phyloP scores from a whole-genome alignment of 2,329 filamentous ascomycete genomes.

The Fusarium gaditjirri region DNA sequence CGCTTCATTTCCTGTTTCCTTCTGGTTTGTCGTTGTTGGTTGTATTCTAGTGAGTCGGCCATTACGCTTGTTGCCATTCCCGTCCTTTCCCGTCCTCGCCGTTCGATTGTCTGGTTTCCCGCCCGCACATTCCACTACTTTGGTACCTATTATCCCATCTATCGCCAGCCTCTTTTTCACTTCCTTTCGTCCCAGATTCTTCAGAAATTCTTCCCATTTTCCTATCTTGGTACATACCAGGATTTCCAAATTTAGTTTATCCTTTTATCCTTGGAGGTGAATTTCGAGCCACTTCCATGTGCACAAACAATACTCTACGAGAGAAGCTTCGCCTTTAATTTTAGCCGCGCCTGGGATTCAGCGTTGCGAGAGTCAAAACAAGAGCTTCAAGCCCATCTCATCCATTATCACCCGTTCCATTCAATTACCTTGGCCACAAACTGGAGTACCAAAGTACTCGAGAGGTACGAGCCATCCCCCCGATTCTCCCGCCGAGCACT shows the following conservation, averaged over 20 bases:
- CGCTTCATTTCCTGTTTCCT: constrained; percentile 17
- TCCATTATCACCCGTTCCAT: constrained; percentile 1
- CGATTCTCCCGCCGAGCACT: constrained; percentile 21
- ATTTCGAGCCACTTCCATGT: constrained; percentile 3
- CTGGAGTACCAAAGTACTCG: constrained; percentile 19
- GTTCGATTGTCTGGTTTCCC: constrained; percentile 39
- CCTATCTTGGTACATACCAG: constrained; percentile 13
- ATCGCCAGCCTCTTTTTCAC: constrained; percentile 10
- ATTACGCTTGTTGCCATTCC: constrained; percentile 39
- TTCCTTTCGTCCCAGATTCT: constrained; percentile 3
- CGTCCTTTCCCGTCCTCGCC: constrained; percentile 42
- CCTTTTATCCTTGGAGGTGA: constrained; percentile 1
- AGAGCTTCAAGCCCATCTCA: constrained; percentile 9
- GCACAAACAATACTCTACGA: constrained; percentile 13
- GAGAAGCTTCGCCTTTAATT: constrained; percentile 3
- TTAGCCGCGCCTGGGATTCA: constrained; percentile 19
- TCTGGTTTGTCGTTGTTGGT: constrained; percentile 15
- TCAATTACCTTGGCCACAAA: constrained; percentile 6
- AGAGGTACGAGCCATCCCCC: constrained; percentile 29
- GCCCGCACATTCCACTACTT: constrained; percentile 30
- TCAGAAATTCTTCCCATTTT: background rate
- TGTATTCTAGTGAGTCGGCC: constrained; percentile 32
- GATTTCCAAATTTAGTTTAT: constrained; percentile 21
- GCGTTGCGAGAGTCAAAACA: constrained; percentile 5
- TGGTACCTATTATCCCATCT: constrained; percentile 26